Evolutionary conservation across 805 yeast species (phyloP).

Genomic region (Wilhelminamyces savonicus): DNA sequence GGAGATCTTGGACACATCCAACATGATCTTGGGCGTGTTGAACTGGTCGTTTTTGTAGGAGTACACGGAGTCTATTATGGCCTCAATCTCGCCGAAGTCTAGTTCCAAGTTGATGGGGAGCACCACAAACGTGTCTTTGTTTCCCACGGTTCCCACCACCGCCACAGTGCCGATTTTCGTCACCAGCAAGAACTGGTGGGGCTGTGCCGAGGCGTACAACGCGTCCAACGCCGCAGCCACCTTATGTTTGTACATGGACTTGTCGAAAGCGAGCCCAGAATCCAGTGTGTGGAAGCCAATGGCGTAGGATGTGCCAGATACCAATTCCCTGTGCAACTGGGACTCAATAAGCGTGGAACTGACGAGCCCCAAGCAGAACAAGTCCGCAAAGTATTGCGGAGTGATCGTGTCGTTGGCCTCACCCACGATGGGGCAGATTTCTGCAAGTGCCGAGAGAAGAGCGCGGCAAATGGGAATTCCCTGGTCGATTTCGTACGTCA

Average conservation of each 20-base stretch:
- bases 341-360: constrained; percentile 40
- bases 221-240: constrained; percentile 39
- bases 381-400: constrained; percentile 45
- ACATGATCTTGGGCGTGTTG: constrained; percentile 16
- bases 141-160: constrained; percentile 44
- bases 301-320: constrained; percentile 45
- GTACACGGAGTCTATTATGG: constrained; percentile 9
- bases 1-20: constrained; percentile 22
- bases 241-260: constrained; percentile 22
- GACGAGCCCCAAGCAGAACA: constrained; percentile 39
- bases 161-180: constrained; percentile 44
- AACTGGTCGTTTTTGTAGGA: constrained; percentile 7
- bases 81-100: constrained; percentile 8
- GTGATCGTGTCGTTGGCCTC: constrained; percentile 42
- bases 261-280: constrained; percentile 10
- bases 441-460: constrained; percentile 33
- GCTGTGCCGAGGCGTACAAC: constrained; percentile 34
- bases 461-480: constrained; percentile 39
- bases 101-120: constrained; percentile 17
- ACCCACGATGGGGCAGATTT: constrained; percentile 39
- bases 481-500: constrained; percentile 26
- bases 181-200: constrained; percentile 43
- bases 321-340: constrained; percentile 44
- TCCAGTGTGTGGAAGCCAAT: constrained; percentile 37
- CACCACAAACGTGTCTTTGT: constrained; percentile 42